phyloP scores from a whole-genome alignment of 805 yeast species.

The Starmerella roubikii region DNA sequence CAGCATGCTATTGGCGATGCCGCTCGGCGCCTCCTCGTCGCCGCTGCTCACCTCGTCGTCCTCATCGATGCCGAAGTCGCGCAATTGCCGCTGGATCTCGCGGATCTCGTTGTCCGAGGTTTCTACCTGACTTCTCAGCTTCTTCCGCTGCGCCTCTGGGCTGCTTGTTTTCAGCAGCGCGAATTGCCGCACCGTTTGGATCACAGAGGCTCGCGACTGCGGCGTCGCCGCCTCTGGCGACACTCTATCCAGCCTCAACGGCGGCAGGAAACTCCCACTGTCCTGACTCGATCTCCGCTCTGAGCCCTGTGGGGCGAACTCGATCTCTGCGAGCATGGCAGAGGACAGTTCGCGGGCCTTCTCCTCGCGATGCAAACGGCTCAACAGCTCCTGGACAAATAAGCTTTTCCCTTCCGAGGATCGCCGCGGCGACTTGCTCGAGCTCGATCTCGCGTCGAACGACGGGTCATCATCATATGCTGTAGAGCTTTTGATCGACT shows the following conservation, averaged over 20 bases:
- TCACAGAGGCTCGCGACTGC: slow-evolving; percentile 5
- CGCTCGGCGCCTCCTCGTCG: slow-evolving; percentile 10
- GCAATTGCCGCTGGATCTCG: slow-evolving; percentile 12
- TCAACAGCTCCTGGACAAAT: slow-evolving; percentile 18
- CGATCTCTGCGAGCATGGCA: slow-evolving; percentile 25
- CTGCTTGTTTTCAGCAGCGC: background rate
- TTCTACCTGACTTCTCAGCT: slow-evolving; percentile 16
- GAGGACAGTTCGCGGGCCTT: slow-evolving; percentile 29
- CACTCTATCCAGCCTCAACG: background rate
- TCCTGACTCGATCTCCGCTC: too few relatives aligned
- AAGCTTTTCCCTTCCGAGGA: too few relatives aligned
- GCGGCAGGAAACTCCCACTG: too few relatives aligned
- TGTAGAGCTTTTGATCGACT: background rate
- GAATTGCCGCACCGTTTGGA: slow-evolving; percentile 1
- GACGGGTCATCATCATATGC: background rate
- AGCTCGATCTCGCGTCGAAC: background rate
- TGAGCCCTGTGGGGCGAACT: too few relatives aligned
- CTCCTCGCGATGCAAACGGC: slow-evolving; percentile 27
- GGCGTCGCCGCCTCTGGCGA: slow-evolving; percentile 4
- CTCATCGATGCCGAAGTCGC: slow-evolving; percentile 38
- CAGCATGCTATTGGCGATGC: slow-evolving; percentile 2
- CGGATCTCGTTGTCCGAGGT: slow-evolving; percentile 16
- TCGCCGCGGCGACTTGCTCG: too few relatives aligned
- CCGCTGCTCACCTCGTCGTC: slow-evolving; percentile 29
- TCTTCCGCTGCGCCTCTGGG: slow-evolving; percentile 9